Evolutionary conservation across 805 yeast genomes (phyloP), one percentile per base, ranked within the genome.

Genomic region (Groenewaldozyma salmanticensis): DNA sequence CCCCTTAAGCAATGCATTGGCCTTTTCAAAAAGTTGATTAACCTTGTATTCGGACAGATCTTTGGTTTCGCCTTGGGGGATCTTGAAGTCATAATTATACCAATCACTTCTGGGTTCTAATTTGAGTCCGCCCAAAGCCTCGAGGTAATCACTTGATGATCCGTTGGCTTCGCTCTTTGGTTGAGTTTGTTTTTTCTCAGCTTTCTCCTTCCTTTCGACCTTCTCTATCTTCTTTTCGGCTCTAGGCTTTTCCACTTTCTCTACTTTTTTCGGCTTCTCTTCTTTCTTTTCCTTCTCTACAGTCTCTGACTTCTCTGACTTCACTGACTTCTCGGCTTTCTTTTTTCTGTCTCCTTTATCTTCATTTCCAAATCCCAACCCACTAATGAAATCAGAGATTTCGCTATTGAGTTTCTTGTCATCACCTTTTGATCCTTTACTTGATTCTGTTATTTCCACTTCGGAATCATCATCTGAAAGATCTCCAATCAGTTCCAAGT

Each of bases 101-200:
- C 96, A 88, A 49, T 81, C 84, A 18, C 73, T 64, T 49, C 79
- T 73, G 27, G 79, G 72, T 33, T 81, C 77, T 31, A 87, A 62
- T 0, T 5, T 36, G 21, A 33, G 35, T 9, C 24, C 38, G 21
- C 34, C 33, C 33, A 31, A 18, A 16, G 22, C 29, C 3, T 31
- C 22, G 7, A n/a, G 16, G 21, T 29, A 20, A 13, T 27, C n/a
- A 9, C 18, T 13, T 3, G 19, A 19, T 2, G 3, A n/a, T 2
- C 17, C 6, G 27, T 32, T 27, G 5, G 19, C 31, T 27, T 42
- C n/a, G 17, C 35, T 27, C 4, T 27, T 29, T 2, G 42, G 29
- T 13, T 24, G 7, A 13, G 7, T 13, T 24, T 24, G 29, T 13
- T 24, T 24, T 13, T 24, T 24, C 29, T 24, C 11, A 9, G 11